Conservation (phyloP, 306 rosid species). For the Cucurbita pepo region DNA sequence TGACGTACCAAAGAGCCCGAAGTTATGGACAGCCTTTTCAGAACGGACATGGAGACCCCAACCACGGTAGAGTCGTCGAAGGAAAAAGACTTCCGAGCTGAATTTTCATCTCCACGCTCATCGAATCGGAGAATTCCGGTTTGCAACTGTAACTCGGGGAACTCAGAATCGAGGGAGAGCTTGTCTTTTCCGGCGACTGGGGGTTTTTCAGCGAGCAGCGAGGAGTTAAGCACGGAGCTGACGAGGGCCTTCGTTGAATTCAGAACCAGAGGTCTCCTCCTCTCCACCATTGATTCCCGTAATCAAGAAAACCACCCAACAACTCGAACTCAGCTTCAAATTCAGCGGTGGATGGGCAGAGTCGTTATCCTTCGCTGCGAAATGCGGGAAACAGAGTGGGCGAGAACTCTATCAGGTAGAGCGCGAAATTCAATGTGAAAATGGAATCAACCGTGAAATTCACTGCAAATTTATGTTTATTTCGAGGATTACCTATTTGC, state of each 20-base stretch:
- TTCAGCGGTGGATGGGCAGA: neutral
- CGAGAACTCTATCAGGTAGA: neutral
- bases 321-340: neutral
- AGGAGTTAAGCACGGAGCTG: constrained; percentile 30
- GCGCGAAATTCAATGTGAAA: neutral
- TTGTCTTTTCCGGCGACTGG: constrained; percentile 5
- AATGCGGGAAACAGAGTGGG: neutral
- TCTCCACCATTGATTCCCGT: constrained; percentile 40
- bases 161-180: constrained; percentile 1
- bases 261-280: constrained; percentile 67
- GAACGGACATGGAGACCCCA: constrained; percentile 45
- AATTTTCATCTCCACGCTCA: constrained; percentile 2
- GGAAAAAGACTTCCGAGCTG: constrained; percentile 21
- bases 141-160: constrained; percentile 16
- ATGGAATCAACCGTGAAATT: neutral
- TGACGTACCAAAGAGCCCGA: constrained; percentile 41
- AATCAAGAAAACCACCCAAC: neutral
- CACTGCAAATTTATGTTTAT: neutral
- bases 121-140: constrained; percentile 54
- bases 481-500: too few species aligned
- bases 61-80: constrained; percentile 52
- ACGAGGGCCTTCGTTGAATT: constrained; percentile 44
- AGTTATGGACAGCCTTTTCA: constrained; percentile 51
- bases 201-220: neutral
- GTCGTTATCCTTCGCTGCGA: neutral